Percentiles rank a stretch among this genome's conserved stretches.
These are phyloP conservation scores for Cryphonectria parasitica DNA, from an alignment of 2,329 filamentous ascomycete species.

Conservation along the genomic window DNA sequence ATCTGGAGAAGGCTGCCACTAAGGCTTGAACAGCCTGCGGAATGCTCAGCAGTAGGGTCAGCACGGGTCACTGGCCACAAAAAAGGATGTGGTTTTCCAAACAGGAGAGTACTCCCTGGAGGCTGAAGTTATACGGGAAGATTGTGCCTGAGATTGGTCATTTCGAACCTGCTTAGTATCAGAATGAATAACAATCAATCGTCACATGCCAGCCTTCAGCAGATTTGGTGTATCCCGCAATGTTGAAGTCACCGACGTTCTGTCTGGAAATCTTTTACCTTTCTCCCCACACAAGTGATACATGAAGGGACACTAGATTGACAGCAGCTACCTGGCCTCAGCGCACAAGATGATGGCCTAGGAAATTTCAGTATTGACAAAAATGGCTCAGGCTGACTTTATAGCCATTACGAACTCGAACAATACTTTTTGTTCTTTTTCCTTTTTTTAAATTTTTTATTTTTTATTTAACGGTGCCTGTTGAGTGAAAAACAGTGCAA, in stretches of 20 bases:
- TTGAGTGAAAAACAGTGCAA: background rate
- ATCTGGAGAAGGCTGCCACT: conserved; percentile 59
- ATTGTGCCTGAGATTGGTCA: background rate
- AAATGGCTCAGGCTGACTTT: no score
- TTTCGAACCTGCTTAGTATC: background rate
- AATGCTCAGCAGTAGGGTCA: background rate
- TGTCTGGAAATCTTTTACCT: no score
- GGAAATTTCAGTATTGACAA: no score
- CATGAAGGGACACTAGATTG: no score
- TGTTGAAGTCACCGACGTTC: no score
- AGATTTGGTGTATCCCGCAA: no score
- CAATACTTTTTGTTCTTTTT: background rate
- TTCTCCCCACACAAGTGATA: no score
- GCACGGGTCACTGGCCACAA: background rate
- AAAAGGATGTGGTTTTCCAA: background rate
- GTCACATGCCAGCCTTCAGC: background rate
- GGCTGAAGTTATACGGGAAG: background rate
- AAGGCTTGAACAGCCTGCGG: conserved; percentile 35
- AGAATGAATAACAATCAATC: background rate
- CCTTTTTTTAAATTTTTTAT: no score
- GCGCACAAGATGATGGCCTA: no score
- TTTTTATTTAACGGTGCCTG: no score
- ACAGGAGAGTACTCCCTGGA: background rate
- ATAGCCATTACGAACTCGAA: background rate
- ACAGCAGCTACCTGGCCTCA: no score